Conservation (phyloP, 208 protist genomes). For the Naegleria fowleri region DNA sequence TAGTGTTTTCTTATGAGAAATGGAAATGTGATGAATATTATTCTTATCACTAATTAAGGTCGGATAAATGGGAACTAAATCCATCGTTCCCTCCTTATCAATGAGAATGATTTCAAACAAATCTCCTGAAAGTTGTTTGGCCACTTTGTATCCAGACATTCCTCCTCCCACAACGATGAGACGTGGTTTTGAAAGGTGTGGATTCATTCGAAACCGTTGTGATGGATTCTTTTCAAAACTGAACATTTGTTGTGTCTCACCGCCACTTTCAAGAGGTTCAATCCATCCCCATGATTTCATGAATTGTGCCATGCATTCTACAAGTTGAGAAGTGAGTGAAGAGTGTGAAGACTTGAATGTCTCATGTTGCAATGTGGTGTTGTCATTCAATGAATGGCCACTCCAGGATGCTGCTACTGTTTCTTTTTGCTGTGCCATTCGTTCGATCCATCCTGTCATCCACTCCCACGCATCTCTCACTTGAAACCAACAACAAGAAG, state of each 20-base stretch:
- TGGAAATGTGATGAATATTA: neutral
- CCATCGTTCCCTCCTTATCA: neutral
- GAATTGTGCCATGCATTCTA: neutral
- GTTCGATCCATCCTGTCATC: neutral
- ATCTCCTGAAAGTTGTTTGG: neutral
- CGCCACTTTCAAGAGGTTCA: neutral
- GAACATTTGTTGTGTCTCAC: neutral
- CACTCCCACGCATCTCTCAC: neutral
- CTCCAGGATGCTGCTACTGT: no score
- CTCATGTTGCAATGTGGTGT: no score
- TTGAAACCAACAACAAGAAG: neutral
- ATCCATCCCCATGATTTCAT: neutral
- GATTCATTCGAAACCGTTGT: neutral
- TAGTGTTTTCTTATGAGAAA: neutral
- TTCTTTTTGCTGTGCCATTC: neutral
- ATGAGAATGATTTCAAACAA: neutral
- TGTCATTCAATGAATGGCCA: no score
- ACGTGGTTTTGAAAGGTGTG: neutral
- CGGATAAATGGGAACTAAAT: neutral
- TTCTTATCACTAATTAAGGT: neutral
- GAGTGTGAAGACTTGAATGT: no score
- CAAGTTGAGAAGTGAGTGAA: neutral
- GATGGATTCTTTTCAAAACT: neutral
- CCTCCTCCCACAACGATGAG: neutral
- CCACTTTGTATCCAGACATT: neutral